Evolutionary conservation across 345 rosid species (phyloP).

Genomic region (Ailanthus altissimus): DNA sequence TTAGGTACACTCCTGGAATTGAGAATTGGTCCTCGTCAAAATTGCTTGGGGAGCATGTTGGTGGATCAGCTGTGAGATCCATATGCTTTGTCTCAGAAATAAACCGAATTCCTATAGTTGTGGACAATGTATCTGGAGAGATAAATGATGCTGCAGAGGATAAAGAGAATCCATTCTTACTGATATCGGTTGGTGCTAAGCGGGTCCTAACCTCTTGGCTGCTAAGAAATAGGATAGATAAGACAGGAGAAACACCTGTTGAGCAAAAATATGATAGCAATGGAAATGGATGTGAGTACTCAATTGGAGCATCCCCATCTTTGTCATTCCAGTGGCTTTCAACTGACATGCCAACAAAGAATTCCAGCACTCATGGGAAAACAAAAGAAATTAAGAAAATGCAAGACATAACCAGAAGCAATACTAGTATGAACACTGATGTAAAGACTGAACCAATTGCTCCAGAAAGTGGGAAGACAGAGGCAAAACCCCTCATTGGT

Average conservation of each 20-base stretch:
- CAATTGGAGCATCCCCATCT: conserved; percentile 44
- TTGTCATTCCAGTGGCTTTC: conserved; percentile 95
- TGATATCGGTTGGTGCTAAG: conserved; percentile 93
- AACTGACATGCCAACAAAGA: conserved; percentile 83
- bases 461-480: conserved; percentile 22
- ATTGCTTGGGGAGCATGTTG: conserved; percentile 92
- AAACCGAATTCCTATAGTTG: conserved; percentile 43
- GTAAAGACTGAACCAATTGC: conserved; percentile 25
- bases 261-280: conserved; percentile 15
- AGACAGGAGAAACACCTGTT: conserved; percentile 29
- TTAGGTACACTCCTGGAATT: conserved; percentile 59
- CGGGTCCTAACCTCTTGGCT: conserved; percentile 90
- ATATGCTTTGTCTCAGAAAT: conserved; percentile 65
- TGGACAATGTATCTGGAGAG: conserved; percentile 28
- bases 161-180: conserved; percentile 49
- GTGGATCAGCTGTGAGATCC: conserved; percentile 97
- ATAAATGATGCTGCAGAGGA: conserved; percentile 29
- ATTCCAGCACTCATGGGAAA: conserved; percentile 41
- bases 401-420: conserved; percentile 21
- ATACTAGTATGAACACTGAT: conserved; percentile 25
- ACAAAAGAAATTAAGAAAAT: conserved; percentile 31
- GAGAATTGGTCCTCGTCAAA: conserved; percentile 76
- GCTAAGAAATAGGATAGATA: conserved; percentile 46
- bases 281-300: conserved; percentile 29
- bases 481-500: conserved; percentile 31